These are phyloP conservation scores for Lanmaoa rubissima DNA, from an alignment of 768 basidiomycete genomes.

Conservation along the genomic window DNA sequence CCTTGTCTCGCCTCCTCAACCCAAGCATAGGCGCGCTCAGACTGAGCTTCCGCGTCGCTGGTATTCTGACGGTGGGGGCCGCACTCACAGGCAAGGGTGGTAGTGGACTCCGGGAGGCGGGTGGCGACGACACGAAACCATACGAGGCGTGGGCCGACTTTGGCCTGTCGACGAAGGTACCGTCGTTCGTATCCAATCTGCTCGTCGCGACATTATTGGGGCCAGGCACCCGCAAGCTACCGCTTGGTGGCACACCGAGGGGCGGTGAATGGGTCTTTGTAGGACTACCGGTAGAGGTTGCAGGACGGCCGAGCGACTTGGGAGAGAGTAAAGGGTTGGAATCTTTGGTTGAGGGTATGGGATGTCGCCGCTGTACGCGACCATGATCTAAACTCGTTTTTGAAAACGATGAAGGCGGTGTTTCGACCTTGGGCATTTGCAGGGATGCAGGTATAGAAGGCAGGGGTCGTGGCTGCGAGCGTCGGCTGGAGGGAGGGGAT, in stretches of 20 bases:
- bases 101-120: constrained; percentile 13
- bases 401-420: constrained; percentile 19
- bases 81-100: constrained; percentile 17
- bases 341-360: constrained; percentile 1
- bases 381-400: constrained; percentile 19
- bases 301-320: constrained; percentile 33
- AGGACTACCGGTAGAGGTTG: constrained; percentile 38
- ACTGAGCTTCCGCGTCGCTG: constrained; percentile 64
- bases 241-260: neutral
- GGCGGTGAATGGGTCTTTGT: constrained; percentile 9
- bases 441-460: constrained; percentile 33
- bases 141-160: constrained; percentile 30
- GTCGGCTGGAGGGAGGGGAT: constrained; percentile 12
- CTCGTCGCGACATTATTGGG: neutral
- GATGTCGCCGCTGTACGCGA: constrained; percentile 13
- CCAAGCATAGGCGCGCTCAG: constrained; percentile 55
- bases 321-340: neutral
- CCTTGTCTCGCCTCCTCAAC: constrained; percentile 55
- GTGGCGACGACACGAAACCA: constrained; percentile 11
- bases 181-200: constrained; percentile 1
- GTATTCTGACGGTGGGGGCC: constrained; percentile 30
- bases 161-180: constrained; percentile 12
- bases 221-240: constrained; percentile 1
- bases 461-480: constrained; percentile 16
- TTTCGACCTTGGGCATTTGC: constrained; percentile 15